phyloP scores from a whole-genome alignment of 106 monocot species.

The Acanthochlamys bracteata region DNA sequence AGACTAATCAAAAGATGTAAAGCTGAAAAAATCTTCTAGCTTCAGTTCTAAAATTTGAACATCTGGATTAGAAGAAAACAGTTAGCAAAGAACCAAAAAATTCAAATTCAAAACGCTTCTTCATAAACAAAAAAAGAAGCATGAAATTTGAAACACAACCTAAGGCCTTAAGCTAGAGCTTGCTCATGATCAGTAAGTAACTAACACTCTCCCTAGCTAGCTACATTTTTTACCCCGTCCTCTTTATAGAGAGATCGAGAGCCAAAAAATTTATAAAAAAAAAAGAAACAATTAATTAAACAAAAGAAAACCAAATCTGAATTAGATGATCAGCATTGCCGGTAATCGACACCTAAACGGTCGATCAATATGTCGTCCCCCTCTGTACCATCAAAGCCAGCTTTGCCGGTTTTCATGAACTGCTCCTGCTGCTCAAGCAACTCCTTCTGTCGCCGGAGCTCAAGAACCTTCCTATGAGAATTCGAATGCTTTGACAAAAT shows the following conservation, averaged over 20 bases:
- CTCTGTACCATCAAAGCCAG: neutral
- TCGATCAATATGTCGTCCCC: conserved; percentile 31
- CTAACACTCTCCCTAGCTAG: neutral
- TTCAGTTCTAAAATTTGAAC: neutral
- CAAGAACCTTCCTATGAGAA: conserved; percentile 34
- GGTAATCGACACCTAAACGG: conserved; percentile 27
- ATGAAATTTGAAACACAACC: neutral
- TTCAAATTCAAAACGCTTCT: neutral
- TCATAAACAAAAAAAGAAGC: neutral
- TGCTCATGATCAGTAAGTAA: neutral
- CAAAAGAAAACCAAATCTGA: no score
- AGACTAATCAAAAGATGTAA: no score
- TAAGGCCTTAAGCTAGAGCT: neutral
- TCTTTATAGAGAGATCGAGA: neutral
- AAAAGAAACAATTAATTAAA: neutral
- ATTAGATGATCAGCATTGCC: conserved; percentile 32
- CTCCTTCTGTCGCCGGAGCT: conserved; percentile 42
- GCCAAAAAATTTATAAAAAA: no score
- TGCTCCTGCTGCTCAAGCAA: conserved; percentile 7
- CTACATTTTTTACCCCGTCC: neutral
- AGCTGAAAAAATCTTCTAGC: no score
- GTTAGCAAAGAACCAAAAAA: neutral
- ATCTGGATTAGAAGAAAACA: neutral
- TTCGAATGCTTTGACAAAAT: conserved; percentile 38
- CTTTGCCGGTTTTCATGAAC: neutral